Evolutionary conservation across 257 asterid genomes (phyloP), one percentile per base, ranked within the genome.

Genomic region (Scutellaria barbata): DNA sequence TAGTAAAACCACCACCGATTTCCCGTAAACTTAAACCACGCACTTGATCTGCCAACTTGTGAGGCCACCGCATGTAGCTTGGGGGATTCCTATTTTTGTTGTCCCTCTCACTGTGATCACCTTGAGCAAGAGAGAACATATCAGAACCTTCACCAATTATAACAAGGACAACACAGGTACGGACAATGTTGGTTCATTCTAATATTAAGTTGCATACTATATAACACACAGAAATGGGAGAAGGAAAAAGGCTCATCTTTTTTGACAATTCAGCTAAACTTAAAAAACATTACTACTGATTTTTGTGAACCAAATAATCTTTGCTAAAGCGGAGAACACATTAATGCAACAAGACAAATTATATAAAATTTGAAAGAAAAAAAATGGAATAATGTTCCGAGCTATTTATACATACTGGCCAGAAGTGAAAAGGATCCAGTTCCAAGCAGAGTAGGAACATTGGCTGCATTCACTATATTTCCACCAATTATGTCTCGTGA

Each of bases 1-100:
- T 85, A 53, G 90, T 54, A 77, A 94, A 94, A 45, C 98, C 98
- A 83, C 98, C 97, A 62, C 96, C 95, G 76, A 94, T 85, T 83
- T 94, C 97, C 76, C 98, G 88, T 75, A 94, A 85, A 81, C 92
- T 79, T 79, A 91, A 77, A 22, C 95, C 97, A 72, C 86, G 97
- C 74, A 91, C 92, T 79, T 89, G 97, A 82, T 92, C 97, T 16
- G 95, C 96, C 57, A 61, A 76, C 87, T 81, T 85, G 87, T 94
- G 97, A 71, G 98, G 98, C 96, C 96, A 94, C 66, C 96, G 96
- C 85, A 89, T 74, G 86, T 87, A 81, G 78, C 77, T 71, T 9
- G 88, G 93, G 48, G 90, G 94, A 53, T 54, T 87, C 74, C 66
- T 79, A 63, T 74, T 77, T 63, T 86, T 83, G 66, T 60, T 72